Evolutionary conservation across 257 asterid species (phyloP).

Genomic region (Petunia secreta): DNA sequence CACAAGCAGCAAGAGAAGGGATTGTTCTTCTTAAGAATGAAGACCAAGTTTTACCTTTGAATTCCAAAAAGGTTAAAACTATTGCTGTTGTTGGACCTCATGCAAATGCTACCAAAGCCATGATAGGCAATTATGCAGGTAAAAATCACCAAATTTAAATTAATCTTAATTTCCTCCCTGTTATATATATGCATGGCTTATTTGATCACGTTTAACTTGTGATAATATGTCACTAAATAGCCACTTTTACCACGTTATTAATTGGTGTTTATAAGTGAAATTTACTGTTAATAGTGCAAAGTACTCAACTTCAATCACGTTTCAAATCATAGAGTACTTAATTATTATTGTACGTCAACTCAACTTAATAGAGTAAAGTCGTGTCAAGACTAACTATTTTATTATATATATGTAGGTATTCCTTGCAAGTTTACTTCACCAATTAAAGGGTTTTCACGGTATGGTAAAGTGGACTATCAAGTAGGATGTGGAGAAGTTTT

Average conservation of each 20-base stretch:
- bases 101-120: slow-evolving; percentile 42
- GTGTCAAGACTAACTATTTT: neutral
- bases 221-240: too few relatives aligned
- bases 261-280: too few relatives aligned
- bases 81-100: slow-evolving; percentile 58
- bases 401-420: slow-evolving; percentile 32
- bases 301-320: too few relatives aligned
- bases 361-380: too few relatives aligned
- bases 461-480: slow-evolving; percentile 29
- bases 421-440: slow-evolving; percentile 49
- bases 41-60: slow-evolving; percentile 39
- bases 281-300: too few relatives aligned
- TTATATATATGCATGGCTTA: too few relatives aligned
- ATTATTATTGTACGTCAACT: too few relatives aligned
- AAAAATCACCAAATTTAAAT: neutral
- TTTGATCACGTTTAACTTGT: too few relatives aligned
- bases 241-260: too few relatives aligned
- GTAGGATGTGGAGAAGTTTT: slow-evolving; percentile 42
- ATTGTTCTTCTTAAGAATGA: slow-evolving; percentile 55
- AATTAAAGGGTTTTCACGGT: slow-evolving; percentile 33
- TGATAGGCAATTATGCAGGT: slow-evolving; percentile 58
- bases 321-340: too few relatives aligned
- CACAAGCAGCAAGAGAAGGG: slow-evolving; percentile 56
- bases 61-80: neutral
- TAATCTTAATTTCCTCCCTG: too few relatives aligned